Evolutionary conservation across 805 yeast species (phyloP).

Genomic region (Candida loeiensis): DNA sequence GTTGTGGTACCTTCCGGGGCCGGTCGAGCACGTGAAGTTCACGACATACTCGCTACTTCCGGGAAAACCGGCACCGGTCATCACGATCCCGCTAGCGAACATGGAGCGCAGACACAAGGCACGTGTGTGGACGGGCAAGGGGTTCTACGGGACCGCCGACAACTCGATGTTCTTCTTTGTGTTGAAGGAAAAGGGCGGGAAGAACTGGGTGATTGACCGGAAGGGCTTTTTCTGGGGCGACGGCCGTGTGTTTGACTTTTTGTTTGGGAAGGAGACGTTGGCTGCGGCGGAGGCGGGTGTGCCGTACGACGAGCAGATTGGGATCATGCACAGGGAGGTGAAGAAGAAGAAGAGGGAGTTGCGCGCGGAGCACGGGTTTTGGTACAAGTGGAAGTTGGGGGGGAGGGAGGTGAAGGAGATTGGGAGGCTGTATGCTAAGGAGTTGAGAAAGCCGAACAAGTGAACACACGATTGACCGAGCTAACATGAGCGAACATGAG

Average conservation of each 20-base stretch:
- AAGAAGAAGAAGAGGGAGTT: slow-evolving; percentile 49
- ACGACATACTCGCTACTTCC: slow-evolving; percentile 77
- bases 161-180: slow-evolving; percentile 70
- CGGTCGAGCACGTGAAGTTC: slow-evolving; percentile 53
- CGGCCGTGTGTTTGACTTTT: slow-evolving; percentile 75
- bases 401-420: slow-evolving; percentile 24
- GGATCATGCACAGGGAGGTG: slow-evolving; percentile 45
- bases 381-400: slow-evolving; percentile 52
- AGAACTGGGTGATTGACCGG: slow-evolving; percentile 78
- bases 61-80: slow-evolving; percentile 70
- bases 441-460: neutral
- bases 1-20: slow-evolving; percentile 72
- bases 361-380: slow-evolving; percentile 54
- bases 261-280: slow-evolving; percentile 79
- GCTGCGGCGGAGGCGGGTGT: slow-evolving; percentile 72
- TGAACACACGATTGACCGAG: neutral
- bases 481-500: neutral
- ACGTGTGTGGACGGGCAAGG: slow-evolving; percentile 82
- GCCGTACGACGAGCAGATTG: slow-evolving; percentile 56
- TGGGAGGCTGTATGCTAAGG: slow-evolving; percentile 2
- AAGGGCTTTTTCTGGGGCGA: slow-evolving; percentile 93
- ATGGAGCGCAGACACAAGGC: slow-evolving; percentile 56
- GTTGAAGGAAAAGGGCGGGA: slow-evolving; percentile 52
- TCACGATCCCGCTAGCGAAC: slow-evolving; percentile 57
- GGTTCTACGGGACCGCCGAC: slow-evolving; percentile 81